These are phyloP conservation scores for Cadophora gregata DNA, from an alignment of 2,329 filamentous ascomycete genomes.

Conservation along the genomic window DNA sequence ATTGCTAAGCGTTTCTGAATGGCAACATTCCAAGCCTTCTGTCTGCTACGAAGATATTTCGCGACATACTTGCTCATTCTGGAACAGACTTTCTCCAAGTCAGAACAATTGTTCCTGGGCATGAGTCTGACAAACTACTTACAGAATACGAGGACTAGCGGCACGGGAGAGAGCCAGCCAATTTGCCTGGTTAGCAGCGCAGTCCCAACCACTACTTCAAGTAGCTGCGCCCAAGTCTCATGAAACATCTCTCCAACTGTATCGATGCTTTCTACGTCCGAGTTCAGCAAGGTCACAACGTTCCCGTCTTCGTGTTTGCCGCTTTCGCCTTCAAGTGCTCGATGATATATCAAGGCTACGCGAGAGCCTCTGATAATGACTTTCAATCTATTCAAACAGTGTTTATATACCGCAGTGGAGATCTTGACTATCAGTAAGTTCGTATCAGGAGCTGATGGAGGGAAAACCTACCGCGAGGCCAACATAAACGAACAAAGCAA, in stretches of 20 bases:
- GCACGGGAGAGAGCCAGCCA: slow-evolving; percentile 50
- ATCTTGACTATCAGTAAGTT: background rate
- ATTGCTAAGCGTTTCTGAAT: slow-evolving; percentile 49
- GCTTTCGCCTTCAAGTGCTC: slow-evolving; percentile 40
- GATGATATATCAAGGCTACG: slow-evolving; percentile 45
- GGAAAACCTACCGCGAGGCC: background rate
- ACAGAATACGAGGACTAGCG: slow-evolving; percentile 50
- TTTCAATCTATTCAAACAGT: background rate
- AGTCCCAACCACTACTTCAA: slow-evolving; percentile 50
- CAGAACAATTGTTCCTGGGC: background rate
- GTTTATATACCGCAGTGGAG: background rate
- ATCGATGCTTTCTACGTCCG: slow-evolving; percentile 47
- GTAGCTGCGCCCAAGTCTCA: slow-evolving; percentile 49
- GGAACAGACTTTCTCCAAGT: slow-evolving; percentile 47
- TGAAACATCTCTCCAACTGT: slow-evolving; percentile 48
- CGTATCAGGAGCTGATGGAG: background rate
- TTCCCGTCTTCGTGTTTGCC: slow-evolving; percentile 42
- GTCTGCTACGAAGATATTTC: slow-evolving; percentile 44
- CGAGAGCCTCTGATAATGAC: background rate
- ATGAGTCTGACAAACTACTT: slow-evolving; percentile 27
- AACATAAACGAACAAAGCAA: background rate
- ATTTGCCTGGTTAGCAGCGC: slow-evolving; percentile 47
- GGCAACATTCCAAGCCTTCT: slow-evolving; percentile 50
- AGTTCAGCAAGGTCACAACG: slow-evolving; percentile 49
- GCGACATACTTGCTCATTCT: slow-evolving; percentile 50